Base-by-base conservation (phyloP, 306 rosid species). In the Erythrophleum fordii region DNA sequence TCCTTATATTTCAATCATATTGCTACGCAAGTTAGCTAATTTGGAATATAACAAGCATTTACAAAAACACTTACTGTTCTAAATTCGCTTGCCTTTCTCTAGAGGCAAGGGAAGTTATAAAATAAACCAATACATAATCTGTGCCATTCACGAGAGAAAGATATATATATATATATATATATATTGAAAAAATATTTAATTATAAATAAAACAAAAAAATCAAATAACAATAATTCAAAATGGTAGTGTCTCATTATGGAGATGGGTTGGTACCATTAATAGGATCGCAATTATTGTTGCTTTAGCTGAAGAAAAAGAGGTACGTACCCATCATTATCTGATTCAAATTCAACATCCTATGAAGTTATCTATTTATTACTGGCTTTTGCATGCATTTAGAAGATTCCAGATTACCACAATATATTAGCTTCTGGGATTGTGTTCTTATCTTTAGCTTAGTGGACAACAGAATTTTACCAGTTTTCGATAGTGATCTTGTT, bases 371-470 rank as follows among this genome's bases (percentile, higher is more conserved):
- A 29, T 65, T 8, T 77, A 31, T 62, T 62, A 2, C 11, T 26
- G 7, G 8, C 42, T 25, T 45, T 45, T 16, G 35, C 2, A 9
- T 56, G 10, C 26, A 62, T 44, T 72, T 69, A 14, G 26, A 79
- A 37, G 74, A 75, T 79, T 83, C 83, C 52, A 37, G 5, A 9
- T 79, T 62, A 69, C 28, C 77, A 42, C 61, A 45, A 22, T 26
- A 61, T 26, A 11, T 20, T 59, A 6, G 8, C 64, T 56, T 6
- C 8, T 25, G 48, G 18, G 9, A 5, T 14, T 67, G 67, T 48
- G 77, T 69, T 48, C 65, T 64, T 61, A 75, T 84, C 81, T 49
- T 28, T 69, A 41, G 51, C 29, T 52, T 11, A 59, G 55, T 79
- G 71, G 75, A 61, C 46, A 42, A 0, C 12, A 48, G 0, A 16